Conservation (phyloP, 345 rosid genomes). For the Melaleuca alternifolia region DNA sequence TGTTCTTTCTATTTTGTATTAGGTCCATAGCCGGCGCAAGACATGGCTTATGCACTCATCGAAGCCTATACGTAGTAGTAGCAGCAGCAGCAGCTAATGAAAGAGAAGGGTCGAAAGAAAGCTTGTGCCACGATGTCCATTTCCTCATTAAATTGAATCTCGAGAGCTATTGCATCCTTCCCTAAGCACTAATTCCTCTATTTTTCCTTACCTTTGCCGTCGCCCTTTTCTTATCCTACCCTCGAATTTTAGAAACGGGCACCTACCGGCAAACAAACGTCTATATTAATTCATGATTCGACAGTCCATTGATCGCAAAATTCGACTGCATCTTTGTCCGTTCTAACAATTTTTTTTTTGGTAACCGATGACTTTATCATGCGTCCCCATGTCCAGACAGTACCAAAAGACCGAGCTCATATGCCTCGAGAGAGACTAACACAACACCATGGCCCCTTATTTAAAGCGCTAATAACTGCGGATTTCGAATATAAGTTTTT, state of each 20-base stretch:
- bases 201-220: not conserved
- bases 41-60: no score
- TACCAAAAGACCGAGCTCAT: no score
- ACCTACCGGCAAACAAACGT: accelerated
- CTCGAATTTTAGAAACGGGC: not conserved
- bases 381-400: no score
- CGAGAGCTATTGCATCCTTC: not conserved
- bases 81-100: not conserved
- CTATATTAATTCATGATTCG: not conserved
- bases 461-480: no score
- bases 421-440: no score
- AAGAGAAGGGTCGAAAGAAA: not conserved
- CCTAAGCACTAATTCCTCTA: not conserved
- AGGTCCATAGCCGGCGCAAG: no score
- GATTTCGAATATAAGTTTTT: no score
- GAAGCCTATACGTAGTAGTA: no score
- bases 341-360: no score
- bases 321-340: accelerated
- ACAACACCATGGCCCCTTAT: no score
- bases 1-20: no score
- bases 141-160: not conserved
- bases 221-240: not conserved
- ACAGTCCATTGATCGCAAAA: accelerated
- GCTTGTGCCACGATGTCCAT: not conserved
- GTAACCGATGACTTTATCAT: no score